phyloP scores from a whole-genome alignment of 331 rosid genomes.

The Rhamnella rubrinervis region DNA sequence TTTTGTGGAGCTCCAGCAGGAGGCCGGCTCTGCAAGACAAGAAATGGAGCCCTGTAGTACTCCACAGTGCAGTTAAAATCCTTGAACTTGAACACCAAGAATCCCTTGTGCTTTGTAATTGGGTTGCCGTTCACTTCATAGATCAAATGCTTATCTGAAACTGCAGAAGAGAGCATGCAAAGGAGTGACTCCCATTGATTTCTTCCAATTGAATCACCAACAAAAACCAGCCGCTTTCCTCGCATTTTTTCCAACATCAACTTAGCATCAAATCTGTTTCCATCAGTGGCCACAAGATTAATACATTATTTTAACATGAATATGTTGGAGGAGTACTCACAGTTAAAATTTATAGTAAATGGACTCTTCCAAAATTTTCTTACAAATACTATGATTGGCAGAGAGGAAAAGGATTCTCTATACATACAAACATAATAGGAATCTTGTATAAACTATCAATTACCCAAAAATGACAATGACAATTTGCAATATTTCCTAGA shows the following conservation, averaged over 20 bases:
- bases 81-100: constrained; percentile 68
- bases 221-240: constrained; percentile 72
- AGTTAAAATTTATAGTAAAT: background rate
- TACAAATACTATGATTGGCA: background rate
- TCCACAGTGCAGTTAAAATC: constrained; percentile 78
- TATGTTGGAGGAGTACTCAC: background rate
- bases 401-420: background rate
- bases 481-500: too few species aligned
- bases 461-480: background rate
- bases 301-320: background rate
- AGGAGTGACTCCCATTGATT: constrained; percentile 96
- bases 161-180: constrained; percentile 83
- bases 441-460: background rate
- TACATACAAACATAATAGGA: background rate
- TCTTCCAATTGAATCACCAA: constrained; percentile 91
- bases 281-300: background rate
- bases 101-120: constrained; percentile 89
- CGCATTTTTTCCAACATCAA: constrained; percentile 68
- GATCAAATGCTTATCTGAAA: constrained; percentile 63
- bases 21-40: constrained; percentile 68
- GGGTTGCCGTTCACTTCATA: constrained; percentile 91
- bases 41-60: constrained; percentile 86
- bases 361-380: background rate
- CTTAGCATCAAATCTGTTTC: constrained; percentile 72
- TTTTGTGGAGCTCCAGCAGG: constrained; percentile 41